Conservation (phyloP, 1,139 yeast species). For the Suhomyces bribrorum region DNA sequence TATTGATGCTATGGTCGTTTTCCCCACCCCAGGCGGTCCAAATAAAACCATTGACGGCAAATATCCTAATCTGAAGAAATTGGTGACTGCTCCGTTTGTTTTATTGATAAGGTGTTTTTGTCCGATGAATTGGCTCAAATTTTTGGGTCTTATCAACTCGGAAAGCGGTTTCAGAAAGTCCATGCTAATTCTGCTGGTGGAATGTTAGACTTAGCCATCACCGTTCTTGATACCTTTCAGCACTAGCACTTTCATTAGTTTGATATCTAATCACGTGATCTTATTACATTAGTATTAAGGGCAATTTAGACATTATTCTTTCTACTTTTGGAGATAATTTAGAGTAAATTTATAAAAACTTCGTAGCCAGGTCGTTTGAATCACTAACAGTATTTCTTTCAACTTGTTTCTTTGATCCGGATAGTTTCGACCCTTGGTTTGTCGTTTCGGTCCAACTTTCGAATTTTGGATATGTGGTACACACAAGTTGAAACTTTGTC, state of each 20-base stretch:
- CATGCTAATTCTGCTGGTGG: not conserved
- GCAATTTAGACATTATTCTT: too few species aligned
- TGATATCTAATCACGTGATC: too few species aligned
- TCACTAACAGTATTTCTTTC: too few species aligned
- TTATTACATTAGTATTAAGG: too few species aligned
- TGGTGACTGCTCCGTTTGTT: constrained; percentile 31
- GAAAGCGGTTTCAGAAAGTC: constrained; percentile 27
- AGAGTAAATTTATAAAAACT: too few species aligned
- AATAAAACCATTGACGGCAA: constrained; percentile 46
- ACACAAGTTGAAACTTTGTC: not conserved
- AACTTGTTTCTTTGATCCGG: too few species aligned
- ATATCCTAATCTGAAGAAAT: constrained; percentile 38
- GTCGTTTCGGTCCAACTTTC: too few species aligned
- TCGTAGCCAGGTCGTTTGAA: too few species aligned
- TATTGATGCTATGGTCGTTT: constrained; percentile 45
- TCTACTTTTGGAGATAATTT: too few species aligned
- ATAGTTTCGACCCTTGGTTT: too few species aligned
- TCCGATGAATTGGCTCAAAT: constrained; percentile 35
- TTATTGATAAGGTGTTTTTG: constrained; percentile 36
- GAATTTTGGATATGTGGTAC: too few species aligned
- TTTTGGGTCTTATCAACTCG: constrained; percentile 30
- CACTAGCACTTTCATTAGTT: not conserved
- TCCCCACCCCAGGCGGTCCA: constrained; percentile 53
- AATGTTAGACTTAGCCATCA: not conserved
- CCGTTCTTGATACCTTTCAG: not conserved